These are phyloP conservation scores for Tulasnella sp. DNA, from an alignment of 768 basidiomycete species.

Conservation along the genomic window DNA sequence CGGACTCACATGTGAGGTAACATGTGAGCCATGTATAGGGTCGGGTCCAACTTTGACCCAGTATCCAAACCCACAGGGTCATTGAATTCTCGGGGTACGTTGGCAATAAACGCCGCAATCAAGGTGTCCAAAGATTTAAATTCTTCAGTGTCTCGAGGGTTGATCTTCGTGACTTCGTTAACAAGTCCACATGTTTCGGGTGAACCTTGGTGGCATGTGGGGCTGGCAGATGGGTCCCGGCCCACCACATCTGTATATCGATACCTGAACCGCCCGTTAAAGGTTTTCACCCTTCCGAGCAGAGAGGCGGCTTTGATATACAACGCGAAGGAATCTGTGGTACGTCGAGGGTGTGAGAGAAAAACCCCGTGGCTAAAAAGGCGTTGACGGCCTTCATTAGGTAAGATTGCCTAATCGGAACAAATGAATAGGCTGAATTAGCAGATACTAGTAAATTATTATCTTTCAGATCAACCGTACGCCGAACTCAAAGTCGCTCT, in stretches of 20 bases:
- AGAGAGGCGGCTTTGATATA: slow-evolving; percentile 16
- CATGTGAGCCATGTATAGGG: slow-evolving; percentile 38
- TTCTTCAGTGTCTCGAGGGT: slow-evolving; percentile 49
- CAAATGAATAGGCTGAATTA: background rate
- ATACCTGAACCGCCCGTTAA: slow-evolving; percentile 10
- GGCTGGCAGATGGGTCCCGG: too few species aligned
- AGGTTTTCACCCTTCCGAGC: slow-evolving; percentile 9
- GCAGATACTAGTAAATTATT: background rate
- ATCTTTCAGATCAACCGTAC: too few species aligned
- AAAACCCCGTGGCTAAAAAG: slow-evolving; percentile 6
- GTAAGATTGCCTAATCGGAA: background rate
- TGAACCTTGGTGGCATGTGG: too few species aligned
- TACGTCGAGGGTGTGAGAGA: slow-evolving; percentile 1
- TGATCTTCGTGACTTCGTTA: slow-evolving; percentile 22
- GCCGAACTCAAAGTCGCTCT: background rate
- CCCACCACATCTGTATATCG: background rate
- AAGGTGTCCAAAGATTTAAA: slow-evolving; percentile 54
- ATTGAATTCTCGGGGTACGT: slow-evolving; percentile 45
- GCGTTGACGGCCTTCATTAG: slow-evolving; percentile 10
- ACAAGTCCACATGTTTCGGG: too few species aligned
- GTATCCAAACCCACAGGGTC: slow-evolving; percentile 38
- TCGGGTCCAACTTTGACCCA: slow-evolving; percentile 36
- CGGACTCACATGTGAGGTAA: slow-evolving; percentile 22
- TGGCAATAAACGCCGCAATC: slow-evolving; percentile 44
- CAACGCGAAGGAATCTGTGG: slow-evolving; percentile 16